These are phyloP conservation scores for Hanseniaspora hatyaiensis DNA, from an alignment of 805 yeast species.

Conservation along the genomic window DNA sequence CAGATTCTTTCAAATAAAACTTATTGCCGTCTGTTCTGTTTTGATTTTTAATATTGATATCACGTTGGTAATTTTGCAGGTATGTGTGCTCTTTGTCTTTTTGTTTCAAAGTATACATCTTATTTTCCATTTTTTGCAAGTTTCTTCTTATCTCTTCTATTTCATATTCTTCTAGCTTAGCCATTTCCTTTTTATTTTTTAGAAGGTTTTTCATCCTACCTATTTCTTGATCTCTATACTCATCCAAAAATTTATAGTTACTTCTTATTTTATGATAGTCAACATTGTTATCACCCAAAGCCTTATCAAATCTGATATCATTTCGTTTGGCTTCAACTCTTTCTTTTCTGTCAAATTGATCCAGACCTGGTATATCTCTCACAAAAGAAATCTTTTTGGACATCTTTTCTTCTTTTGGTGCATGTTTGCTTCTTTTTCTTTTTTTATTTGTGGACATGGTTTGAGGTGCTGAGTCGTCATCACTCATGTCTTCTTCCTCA, in stretches of 20 bases:
- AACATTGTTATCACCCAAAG: constrained; percentile 66
- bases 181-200: constrained; percentile 40
- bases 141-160: constrained; percentile 41
- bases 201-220: constrained; percentile 44
- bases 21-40: constrained; percentile 43
- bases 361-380: constrained; percentile 64
- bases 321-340: constrained; percentile 18
- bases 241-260: constrained; percentile 76
- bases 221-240: constrained; percentile 68
- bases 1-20: constrained; percentile 55
- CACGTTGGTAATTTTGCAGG: constrained; percentile 46
- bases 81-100: constrained; percentile 65
- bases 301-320: constrained; percentile 85
- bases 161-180: constrained; percentile 35
- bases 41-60: constrained; percentile 28
- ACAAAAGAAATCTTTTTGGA: constrained; percentile 58
- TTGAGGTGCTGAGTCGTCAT: constrained; percentile 20
- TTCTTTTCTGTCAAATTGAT: constrained; percentile 26
- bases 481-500: constrained; percentile 29
- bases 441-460: constrained; percentile 17
- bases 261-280: constrained; percentile 55
- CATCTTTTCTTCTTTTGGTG: constrained; percentile 71
- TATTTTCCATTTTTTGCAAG: constrained; percentile 54
- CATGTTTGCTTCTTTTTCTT: constrained; percentile 56
- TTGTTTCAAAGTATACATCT: constrained; percentile 55